Evolutionary conservation across 306 rosid species (phyloP).

Genomic region (Sechiopsis laciniata): DNA sequence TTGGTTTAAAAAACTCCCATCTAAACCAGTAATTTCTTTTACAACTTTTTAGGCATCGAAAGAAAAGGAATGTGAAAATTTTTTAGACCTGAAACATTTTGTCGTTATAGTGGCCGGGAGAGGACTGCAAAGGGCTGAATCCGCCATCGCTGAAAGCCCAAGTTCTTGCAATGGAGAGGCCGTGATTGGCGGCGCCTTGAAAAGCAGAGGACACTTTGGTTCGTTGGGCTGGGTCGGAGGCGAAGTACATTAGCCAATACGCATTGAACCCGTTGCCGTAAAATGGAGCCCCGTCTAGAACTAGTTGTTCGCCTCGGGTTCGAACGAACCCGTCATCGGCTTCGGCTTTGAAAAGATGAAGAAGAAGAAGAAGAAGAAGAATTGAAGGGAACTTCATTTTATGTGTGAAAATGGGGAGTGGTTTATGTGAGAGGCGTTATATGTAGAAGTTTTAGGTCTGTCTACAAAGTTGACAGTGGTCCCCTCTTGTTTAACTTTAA

Average conservation of each 20-base stretch:
- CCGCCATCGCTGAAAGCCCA: constrained; percentile 98
- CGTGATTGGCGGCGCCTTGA: constrained; percentile 52
- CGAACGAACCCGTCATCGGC: constrained; percentile 64
- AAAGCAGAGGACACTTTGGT: constrained; percentile 58
- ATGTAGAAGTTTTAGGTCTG: too few species aligned
- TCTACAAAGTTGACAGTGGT: too few species aligned
- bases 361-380: constrained; percentile 19
- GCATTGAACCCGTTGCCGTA: constrained; percentile 89
- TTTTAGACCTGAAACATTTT: constrained; percentile 56
- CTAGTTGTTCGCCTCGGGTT: constrained; percentile 59
- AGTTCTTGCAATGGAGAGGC: constrained; percentile 68
- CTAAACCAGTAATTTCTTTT: too few species aligned
- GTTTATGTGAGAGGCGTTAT: too few species aligned
- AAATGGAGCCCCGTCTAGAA: constrained; percentile 58
- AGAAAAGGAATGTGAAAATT: background rate
- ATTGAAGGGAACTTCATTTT: constrained; percentile 39
- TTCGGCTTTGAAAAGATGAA: constrained; percentile 18
- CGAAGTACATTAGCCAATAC: constrained; percentile 81
- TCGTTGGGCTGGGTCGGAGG: constrained; percentile 72
- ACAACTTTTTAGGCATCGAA: too few species aligned
- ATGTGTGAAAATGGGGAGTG: background rate
- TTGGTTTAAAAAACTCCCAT: too few species aligned
- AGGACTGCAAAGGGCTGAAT: constrained; percentile 54
- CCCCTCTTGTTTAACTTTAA: too few species aligned
- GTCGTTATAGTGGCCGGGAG: constrained; percentile 90